Conservation (phyloP, 768 basidiomycete species). For the Lactarius indigo region DNA sequence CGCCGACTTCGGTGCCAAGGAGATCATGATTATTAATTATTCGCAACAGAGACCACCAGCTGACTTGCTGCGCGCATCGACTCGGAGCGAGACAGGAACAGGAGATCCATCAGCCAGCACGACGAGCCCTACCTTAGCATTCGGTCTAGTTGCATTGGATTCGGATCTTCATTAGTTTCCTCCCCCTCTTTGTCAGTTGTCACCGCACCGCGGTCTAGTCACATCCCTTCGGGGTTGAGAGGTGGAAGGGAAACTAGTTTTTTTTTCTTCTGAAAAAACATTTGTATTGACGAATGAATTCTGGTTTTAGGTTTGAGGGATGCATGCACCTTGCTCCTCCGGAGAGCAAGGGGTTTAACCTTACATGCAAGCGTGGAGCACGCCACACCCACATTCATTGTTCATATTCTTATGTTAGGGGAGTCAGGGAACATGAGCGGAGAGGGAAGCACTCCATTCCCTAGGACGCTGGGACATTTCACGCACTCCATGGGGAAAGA, state of each 20-base stretch:
- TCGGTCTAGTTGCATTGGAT: not conserved
- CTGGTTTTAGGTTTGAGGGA: not conserved
- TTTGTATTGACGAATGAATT: not conserved
- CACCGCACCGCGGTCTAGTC: constrained; percentile 4
- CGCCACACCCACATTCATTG: constrained; percentile 2
- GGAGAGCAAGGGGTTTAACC: constrained; percentile 1
- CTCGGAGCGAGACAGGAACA: not conserved
- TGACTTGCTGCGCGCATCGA: not conserved
- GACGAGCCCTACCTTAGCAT: not conserved
- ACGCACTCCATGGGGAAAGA: constrained; percentile 21
- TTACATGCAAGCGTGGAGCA: constrained; percentile 1
- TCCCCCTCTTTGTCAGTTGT: not conserved
- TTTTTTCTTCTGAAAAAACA: not conserved
- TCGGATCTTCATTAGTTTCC: constrained; percentile 2
- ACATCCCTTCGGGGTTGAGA: not conserved
- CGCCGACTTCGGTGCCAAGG: not conserved
- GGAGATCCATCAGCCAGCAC: not conserved
- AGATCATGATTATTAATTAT: not conserved
- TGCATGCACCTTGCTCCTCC: not conserved
- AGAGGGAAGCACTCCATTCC: constrained; percentile 6
- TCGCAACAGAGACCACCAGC: not conserved
- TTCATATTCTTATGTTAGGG: not conserved
- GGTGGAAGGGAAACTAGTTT: not conserved
- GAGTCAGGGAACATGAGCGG: not conserved
- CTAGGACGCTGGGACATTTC: constrained; percentile 7